Evolutionary conservation across 352 stramenopile species (phyloP), one percentile per base, ranked within the genome.

Genomic region (Globisporangium cystogenes): DNA sequence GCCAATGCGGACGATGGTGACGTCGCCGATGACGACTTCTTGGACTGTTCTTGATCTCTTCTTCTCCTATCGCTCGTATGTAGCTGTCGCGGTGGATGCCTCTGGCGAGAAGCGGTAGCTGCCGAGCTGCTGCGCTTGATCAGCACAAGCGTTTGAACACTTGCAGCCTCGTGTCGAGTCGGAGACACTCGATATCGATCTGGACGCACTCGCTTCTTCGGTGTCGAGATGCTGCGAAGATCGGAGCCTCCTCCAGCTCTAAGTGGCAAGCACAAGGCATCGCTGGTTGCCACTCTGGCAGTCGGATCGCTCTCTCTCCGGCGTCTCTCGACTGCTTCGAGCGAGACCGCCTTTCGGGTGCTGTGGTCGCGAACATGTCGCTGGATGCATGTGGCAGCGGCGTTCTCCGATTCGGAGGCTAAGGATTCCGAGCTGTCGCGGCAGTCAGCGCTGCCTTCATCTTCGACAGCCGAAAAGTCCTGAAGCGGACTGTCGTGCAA

Each of bases 311-410:
- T 11, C 39, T 11, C 7, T 7, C 39, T 44, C 26, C 26, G 18
- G 18, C 4, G 4, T 44, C 20, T 44, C 7, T 21, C 20, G n/a
- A 23, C 39, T 44, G 7, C 15, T 23, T 3, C 39, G 16, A n/a
- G 16, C 20, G n/a, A 21, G 18, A 6, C 46, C 10, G 23, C n/a
- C 24, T 21, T 58, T 47, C 50, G 41, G 15, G 33, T 31, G n/a
- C 14, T 31, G 40, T 31, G 51, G 6, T 43, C 64, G 36, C 60
- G 58, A 49, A 61, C 51, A 48, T 64, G 55, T 7, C 64, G 55
- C 29, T 72, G 68, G 29, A 75, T 72, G 21, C 55, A 64, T 16
- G 45, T 71, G 6, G 61, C 59, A 33, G 64, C 60, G 16, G n/a
- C 24, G 10, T 7, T 15, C 41, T 62, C 26, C 3, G 16, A 23